Evolutionary conservation across 1,284 basidiomycete species (phyloP).

Genomic region (Schizopora paradoxa): DNA sequence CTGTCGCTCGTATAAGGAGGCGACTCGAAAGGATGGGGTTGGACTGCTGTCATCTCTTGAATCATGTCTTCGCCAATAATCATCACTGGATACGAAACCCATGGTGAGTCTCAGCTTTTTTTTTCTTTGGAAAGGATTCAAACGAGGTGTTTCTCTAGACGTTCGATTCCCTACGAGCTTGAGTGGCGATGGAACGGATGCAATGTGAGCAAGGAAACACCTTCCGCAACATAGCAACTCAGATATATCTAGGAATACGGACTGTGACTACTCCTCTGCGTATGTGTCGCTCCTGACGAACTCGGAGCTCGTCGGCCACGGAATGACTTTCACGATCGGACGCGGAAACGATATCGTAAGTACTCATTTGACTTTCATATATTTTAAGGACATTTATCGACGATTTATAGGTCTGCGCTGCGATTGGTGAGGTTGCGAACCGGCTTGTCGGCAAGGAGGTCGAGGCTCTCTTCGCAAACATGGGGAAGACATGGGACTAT

Average conservation of each 20-base stretch:
- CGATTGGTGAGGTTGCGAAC: constrained; percentile 74
- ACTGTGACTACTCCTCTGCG: constrained; percentile 93
- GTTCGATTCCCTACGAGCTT: constrained; percentile 80
- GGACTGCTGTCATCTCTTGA: too few relatives aligned
- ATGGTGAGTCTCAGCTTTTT: neutral
- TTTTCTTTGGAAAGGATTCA: neutral
- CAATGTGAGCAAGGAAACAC: constrained; percentile 49
- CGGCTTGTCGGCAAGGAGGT: constrained; percentile 82
- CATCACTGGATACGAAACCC: constrained; percentile 4
- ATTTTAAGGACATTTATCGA: neutral
- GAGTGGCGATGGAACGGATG: constrained; percentile 86
- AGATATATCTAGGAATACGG: constrained; percentile 67
- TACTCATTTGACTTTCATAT: constrained; percentile 6
- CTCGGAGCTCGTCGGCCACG: constrained; percentile 72
- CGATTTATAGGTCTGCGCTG: constrained; percentile 61
- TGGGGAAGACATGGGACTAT: constrained; percentile 81
- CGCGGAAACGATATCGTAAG: constrained; percentile 88
- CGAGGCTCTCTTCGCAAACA: constrained; percentile 79
- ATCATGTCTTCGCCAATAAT: neutral
- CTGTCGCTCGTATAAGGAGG: too few relatives aligned
- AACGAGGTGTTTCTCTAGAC: constrained; percentile 40
- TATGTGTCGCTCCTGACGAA: constrained; percentile 80
- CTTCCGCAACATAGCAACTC: neutral
- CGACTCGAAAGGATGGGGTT: too few relatives aligned
- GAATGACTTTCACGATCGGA: constrained; percentile 98